phyloP scores from a whole-genome alignment of 192 early-diverging fungal genomes.

The Entomortierella lignicola region DNA sequence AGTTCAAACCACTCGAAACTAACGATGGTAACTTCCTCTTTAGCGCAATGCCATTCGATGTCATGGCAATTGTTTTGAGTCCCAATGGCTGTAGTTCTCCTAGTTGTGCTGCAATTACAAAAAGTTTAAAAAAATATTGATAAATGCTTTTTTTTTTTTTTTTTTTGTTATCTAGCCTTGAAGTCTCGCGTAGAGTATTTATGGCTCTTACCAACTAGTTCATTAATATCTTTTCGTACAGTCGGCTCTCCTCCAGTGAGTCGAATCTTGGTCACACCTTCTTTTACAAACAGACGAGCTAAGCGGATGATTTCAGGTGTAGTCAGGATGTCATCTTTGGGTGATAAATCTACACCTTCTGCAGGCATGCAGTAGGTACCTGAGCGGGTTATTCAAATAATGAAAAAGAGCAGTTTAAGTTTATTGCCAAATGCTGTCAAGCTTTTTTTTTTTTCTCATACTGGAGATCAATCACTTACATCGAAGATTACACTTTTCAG shows the following conservation, averaged over 20 bases:
- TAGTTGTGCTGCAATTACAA: slow-evolving; percentile 63
- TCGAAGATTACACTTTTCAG: slow-evolving; percentile 95
- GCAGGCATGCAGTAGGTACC: slow-evolving; percentile 98
- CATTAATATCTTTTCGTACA: slow-evolving; percentile 88
- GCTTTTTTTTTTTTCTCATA: slow-evolving; percentile 1
- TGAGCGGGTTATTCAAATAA: slow-evolving; percentile 21
- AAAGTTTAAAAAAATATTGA: too few relatives aligned
- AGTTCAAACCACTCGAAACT: slow-evolving; percentile 80
- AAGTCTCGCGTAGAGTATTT: not conserved
- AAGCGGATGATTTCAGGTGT: slow-evolving; percentile 85
- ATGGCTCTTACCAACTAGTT: slow-evolving; percentile 74
- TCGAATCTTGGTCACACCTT: slow-evolving; percentile 94
- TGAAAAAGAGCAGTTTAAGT: not conserved
- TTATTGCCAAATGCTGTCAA: not conserved
- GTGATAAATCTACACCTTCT: slow-evolving; percentile 82
- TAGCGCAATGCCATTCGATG: slow-evolving; percentile 94
- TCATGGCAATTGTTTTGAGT: slow-evolving; percentile 87
- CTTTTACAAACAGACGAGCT: slow-evolving; percentile 84
- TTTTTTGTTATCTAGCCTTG: not conserved
- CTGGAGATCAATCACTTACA: slow-evolving; percentile 61
- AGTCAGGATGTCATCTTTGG: slow-evolving; percentile 76
- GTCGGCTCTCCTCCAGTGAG: slow-evolving; percentile 98
- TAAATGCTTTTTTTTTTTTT: too few relatives aligned
- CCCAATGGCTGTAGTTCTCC: slow-evolving; percentile 79
- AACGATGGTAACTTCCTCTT: slow-evolving; percentile 83